Evolutionary conservation across 139 green algal genomes (phyloP).

Genomic region (Deuterostichococcus epilithicus): DNA sequence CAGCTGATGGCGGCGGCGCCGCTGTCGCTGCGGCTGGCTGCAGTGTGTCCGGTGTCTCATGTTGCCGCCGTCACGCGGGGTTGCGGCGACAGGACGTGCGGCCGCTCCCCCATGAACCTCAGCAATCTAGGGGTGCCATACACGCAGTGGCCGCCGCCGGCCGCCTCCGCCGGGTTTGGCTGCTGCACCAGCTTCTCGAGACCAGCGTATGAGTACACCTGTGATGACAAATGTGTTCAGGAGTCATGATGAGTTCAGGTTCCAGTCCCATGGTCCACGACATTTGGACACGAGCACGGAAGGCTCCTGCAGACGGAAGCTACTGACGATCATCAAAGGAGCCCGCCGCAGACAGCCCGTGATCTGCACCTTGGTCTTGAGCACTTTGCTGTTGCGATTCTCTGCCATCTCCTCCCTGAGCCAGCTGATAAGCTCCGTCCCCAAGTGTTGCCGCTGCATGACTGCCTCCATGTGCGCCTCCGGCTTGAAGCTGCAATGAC

Average conservation of each 20-base stretch:
- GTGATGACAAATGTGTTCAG: too few species aligned
- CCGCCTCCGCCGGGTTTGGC: background rate
- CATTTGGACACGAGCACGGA: too few species aligned
- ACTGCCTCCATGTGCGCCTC: background rate
- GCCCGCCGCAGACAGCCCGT: too few species aligned
- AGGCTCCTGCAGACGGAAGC: too few species aligned
- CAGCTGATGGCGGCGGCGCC: too few species aligned
- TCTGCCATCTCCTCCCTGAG: slow-evolving; percentile 62
- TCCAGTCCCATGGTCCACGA: too few species aligned
- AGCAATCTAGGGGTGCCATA: background rate
- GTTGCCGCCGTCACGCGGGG: too few species aligned
- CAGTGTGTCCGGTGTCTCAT: background rate
- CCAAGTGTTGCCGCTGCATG: slow-evolving; percentile 39
- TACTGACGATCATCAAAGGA: too few species aligned
- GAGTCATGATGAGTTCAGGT: too few species aligned
- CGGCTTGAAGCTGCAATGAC: background rate
- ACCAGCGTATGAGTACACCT: background rate
- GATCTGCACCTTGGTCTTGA: slow-evolving; percentile 27
- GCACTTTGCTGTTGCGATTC: slow-evolving; percentile 53
- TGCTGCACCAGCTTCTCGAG: background rate
- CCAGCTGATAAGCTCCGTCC: slow-evolving; percentile 45
- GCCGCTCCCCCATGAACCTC: background rate
- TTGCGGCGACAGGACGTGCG: background rate
- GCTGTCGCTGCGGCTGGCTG: background rate
- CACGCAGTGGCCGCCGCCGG: background rate